These are phyloP conservation scores for Polysphondylium violaceum DNA, from an alignment of 78 protist genomes.

Conservation along the genomic window DNA sequence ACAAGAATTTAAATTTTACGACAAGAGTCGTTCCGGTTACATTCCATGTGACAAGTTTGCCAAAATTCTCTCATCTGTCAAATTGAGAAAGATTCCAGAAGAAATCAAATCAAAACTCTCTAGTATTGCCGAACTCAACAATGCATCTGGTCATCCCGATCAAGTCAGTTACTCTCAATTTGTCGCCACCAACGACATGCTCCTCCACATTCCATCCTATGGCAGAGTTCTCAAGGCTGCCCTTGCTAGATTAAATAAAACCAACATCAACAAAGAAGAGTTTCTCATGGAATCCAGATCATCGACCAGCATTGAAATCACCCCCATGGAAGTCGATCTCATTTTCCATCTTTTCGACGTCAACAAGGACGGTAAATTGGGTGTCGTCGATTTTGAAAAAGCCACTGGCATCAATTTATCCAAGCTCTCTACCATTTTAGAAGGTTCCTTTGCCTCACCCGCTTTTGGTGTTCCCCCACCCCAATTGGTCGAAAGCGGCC, in stretches of 20 bases:
- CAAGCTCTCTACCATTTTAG: neutral
- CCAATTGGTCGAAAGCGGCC: neutral
- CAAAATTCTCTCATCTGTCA: constrained; percentile 46
- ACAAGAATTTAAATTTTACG: constrained; percentile 63
- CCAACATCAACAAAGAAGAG: constrained; percentile 62
- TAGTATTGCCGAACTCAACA: constrained; percentile 45
- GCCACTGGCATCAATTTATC: constrained; percentile 34
- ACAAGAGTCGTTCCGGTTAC: constrained; percentile 41
- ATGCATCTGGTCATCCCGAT: constrained; percentile 27
- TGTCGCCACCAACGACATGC: constrained; percentile 71
- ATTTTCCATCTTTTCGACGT: constrained; percentile 55
- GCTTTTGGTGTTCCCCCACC: neutral
- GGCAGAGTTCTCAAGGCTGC: constrained; percentile 76
- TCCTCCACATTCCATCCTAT: constrained; percentile 72
- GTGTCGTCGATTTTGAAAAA: constrained; percentile 47
- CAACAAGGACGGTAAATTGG: constrained; percentile 61
- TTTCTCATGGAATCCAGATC: constrained; percentile 54
- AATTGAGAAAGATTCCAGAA: constrained; percentile 69
- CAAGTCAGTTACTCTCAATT: constrained; percentile 68
- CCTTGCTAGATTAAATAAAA: neutral
- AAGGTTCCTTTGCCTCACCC: neutral
- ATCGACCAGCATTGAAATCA: constrained; percentile 61
- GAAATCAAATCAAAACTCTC: constrained; percentile 37
- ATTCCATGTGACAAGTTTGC: constrained; percentile 73
- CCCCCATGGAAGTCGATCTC: constrained; percentile 76